Percentiles rank a stretch among this genome's conserved stretches.
These are phyloP conservation scores for Beauveria australis DNA, from an alignment of 2,329 filamentous ascomycete species.

Conservation along the genomic window DNA sequence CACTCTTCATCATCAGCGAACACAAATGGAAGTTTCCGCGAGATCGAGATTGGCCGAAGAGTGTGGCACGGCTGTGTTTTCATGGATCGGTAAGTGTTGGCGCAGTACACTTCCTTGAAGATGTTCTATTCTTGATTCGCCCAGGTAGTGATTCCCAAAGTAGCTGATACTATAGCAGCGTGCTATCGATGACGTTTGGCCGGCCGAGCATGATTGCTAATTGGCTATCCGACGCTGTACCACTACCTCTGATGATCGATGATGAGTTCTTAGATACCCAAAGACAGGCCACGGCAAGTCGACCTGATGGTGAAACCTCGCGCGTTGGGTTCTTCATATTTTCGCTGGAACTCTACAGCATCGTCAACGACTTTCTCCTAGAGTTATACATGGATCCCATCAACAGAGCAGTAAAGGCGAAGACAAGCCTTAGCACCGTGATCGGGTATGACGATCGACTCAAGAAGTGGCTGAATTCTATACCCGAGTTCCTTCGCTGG, in stretches of 20 bases:
- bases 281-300: neutral
- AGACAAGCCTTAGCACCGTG: neutral
- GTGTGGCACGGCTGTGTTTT: constrained; percentile 14
- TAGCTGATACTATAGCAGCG: neutral
- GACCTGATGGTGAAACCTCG: constrained; percentile 1
- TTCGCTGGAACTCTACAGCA: constrained; percentile 5
- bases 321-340: constrained; percentile 5
- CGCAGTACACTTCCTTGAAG: neutral
- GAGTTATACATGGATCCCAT: neutral
- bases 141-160: neutral
- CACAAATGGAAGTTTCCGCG: neutral
- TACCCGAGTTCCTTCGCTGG: constrained; percentile 8
- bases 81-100: constrained; percentile 8
- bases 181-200: constrained; percentile 12
- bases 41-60: constrained; percentile 7
- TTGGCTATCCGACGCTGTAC: neutral
- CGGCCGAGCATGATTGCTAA: constrained; percentile 12
- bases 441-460: constrained; percentile 1
- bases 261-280: constrained; percentile 10
- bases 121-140: neutral
- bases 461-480: constrained; percentile 3
- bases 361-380: constrained; percentile 9
- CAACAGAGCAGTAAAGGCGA: neutral
- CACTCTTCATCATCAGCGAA: neutral
- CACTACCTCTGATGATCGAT: constrained; percentile 12